phyloP scores from a whole-genome alignment of 1,139 yeast species.

The Taphrina communis region DNA sequence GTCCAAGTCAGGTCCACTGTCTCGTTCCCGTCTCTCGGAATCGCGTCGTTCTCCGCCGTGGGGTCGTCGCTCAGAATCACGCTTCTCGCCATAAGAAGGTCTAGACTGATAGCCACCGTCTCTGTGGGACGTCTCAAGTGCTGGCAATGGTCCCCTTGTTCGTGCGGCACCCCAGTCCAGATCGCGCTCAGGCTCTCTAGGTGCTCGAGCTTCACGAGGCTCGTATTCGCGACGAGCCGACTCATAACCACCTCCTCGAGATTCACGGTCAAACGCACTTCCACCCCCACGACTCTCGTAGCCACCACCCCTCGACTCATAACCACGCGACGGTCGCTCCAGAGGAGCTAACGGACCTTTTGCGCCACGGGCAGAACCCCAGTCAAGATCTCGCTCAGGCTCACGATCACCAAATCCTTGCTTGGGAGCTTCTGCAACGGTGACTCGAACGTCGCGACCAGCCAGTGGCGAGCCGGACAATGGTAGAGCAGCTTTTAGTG shows the following conservation, averaged over 20 bases:
- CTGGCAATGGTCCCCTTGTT: conserved; percentile 52
- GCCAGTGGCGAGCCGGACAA: conserved; percentile 68
- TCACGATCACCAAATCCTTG: conserved; percentile 46
- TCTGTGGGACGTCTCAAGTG: conserved; percentile 44
- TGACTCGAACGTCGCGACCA: conserved; percentile 79
- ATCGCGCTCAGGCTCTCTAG: conserved; percentile 46
- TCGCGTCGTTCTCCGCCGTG: conserved; percentile 29
- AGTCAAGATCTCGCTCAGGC: conserved; percentile 49
- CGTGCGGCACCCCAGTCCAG: conserved; percentile 48
- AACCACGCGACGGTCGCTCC: conserved; percentile 42
- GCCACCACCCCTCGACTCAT: conserved; percentile 30
- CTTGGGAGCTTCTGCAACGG: conserved; percentile 85
- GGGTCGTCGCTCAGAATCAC: conserved; percentile 28
- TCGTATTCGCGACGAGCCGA: conserved; percentile 25
- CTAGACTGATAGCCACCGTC: conserved; percentile 30
- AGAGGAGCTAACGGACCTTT: conserved; percentile 52
- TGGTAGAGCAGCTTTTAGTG: conserved; percentile 71
- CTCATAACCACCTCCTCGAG: conserved; percentile 30
- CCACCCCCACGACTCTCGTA: conserved; percentile 31
- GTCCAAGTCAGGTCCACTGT: conserved; percentile 38
- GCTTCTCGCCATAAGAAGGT: conserved; percentile 20
- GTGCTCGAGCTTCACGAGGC: conserved; percentile 34
- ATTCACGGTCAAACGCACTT: conserved; percentile 4
- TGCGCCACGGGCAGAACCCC: conserved; percentile 43
- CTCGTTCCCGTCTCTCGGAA: conserved; percentile 34